phyloP scores from a whole-genome alignment of 768 basidiomycete genomes.

The Pleurotus djamor region DNA sequence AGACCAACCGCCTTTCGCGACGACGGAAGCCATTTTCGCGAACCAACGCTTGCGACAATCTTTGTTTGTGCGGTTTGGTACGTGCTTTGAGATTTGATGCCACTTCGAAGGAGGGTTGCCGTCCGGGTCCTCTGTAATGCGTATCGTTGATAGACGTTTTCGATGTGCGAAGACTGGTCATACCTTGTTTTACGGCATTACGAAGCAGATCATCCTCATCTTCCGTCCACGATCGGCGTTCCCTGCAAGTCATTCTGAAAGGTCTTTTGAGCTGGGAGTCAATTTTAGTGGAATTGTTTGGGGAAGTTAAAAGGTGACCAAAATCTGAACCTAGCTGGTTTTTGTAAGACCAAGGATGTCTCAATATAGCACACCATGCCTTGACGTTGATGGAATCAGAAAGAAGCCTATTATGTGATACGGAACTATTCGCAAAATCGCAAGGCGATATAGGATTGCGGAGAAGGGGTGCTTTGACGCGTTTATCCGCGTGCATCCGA shows the following conservation, averaged over 20 bases:
- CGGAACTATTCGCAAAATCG: neutral
- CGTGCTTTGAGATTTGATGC: conserved; percentile 62
- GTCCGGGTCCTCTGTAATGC: conserved; percentile 48
- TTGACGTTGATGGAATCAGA: neutral
- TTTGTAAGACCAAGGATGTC: conserved; percentile 3
- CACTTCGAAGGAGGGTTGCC: conserved; percentile 58
- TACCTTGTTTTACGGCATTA: conserved; percentile 48
- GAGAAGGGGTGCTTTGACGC: conserved; percentile 5
- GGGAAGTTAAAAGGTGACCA: neutral
- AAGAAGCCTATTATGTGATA: neutral
- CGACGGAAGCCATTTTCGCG: conserved; percentile 61
- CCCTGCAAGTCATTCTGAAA: conserved; percentile 35
- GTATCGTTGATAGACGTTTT: conserved; percentile 9
- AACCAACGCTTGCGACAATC: conserved; percentile 66
- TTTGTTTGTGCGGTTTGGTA: conserved; percentile 61
- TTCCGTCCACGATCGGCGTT: conserved; percentile 50
- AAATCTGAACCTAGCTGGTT: neutral
- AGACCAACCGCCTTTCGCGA: conserved; percentile 61
- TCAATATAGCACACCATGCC: neutral
- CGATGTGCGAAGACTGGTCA: conserved; percentile 8
- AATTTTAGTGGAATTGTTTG: neutral
- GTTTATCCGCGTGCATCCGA: conserved; percentile 4
- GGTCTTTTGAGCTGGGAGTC: neutral
- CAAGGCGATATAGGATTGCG: neutral
- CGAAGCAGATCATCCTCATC: conserved; percentile 53